Evolutionary conservation across 108 stramenopile genomes (phyloP).

Genomic region (Discostella stelligeroides): DNA sequence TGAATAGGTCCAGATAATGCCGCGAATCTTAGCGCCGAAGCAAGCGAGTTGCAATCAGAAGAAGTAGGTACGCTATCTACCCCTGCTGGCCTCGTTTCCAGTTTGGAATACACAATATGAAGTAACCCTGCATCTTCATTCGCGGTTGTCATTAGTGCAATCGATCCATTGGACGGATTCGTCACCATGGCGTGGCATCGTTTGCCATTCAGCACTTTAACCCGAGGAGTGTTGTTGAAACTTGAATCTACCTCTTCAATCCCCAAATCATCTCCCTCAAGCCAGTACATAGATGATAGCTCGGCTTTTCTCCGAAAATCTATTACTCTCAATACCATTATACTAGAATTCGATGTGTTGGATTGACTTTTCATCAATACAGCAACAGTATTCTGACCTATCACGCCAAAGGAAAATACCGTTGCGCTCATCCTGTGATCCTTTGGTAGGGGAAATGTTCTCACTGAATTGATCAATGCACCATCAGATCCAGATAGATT

Average conservation of each 20-base stretch:
- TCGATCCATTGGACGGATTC: slow-evolving; percentile 44
- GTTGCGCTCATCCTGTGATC: slow-evolving; percentile 9
- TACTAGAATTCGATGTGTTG: neutral
- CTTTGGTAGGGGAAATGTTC: slow-evolving; percentile 26
- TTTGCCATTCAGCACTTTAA: slow-evolving; percentile 35
- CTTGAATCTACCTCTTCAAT: neutral
- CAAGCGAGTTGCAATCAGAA: slow-evolving; percentile 24
- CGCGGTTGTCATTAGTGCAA: slow-evolving; percentile 37
- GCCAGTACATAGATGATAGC: slow-evolving; percentile 32
- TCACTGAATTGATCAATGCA: slow-evolving; percentile 11
- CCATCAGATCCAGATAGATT: slow-evolving; percentile 15
- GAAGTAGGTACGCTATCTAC: neutral
- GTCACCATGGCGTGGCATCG: slow-evolving; percentile 47
- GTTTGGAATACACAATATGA: slow-evolving; percentile 22
- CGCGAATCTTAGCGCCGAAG: slow-evolving; percentile 36
- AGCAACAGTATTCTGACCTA: slow-evolving; percentile 35
- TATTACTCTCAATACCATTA: slow-evolving; percentile 35
- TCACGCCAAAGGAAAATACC: slow-evolving; percentile 47
- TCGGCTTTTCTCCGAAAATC: slow-evolving; percentile 48
- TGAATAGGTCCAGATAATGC: slow-evolving; percentile 23
- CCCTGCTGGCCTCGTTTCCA: neutral
- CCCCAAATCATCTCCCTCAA: slow-evolving; percentile 10
- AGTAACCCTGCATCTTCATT: slow-evolving; percentile 23
- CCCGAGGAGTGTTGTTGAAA: neutral
- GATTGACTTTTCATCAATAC: slow-evolving; percentile 25